Percentiles rank a stretch among this genome's conserved stretches.
These are phyloP conservation scores for Puccinia coronata DNA, from an alignment of 1,284 basidiomycete genomes.

Conservation along the genomic window DNA sequence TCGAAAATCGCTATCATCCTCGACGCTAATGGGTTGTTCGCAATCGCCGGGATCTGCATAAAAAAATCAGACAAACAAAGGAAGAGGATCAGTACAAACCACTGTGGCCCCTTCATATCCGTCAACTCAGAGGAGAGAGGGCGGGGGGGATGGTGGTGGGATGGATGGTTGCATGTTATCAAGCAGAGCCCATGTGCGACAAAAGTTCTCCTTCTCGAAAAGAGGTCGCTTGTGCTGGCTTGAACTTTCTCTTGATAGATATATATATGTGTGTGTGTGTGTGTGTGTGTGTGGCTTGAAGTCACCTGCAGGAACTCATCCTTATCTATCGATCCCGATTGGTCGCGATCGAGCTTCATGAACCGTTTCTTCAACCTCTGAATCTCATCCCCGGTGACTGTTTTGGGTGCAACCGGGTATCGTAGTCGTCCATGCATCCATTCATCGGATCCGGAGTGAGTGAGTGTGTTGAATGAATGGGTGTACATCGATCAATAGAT, in stretches of 20 bases:
- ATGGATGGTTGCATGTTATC: too few relatives aligned
- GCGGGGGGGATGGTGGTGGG: too few relatives aligned
- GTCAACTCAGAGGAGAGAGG: too few relatives aligned
- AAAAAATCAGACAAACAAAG: neutral
- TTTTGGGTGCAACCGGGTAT: conserved; percentile 16
- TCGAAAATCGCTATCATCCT: conserved; percentile 99
- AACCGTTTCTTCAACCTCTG: conserved; percentile 96
- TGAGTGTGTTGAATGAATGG: too few relatives aligned
- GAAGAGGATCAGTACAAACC: neutral
- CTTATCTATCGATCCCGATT: conserved; percentile 94
- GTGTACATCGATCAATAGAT: too few relatives aligned
- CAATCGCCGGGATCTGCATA: conserved; percentile 82
- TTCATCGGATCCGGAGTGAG: too few relatives aligned
- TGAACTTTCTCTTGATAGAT: too few relatives aligned
- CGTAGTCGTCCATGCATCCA: too few relatives aligned
- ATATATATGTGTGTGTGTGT: neutral
- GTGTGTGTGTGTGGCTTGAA: neutral
- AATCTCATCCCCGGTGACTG: conserved; percentile 86
- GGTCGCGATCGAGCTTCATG: conserved; percentile 99
- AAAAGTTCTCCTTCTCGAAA: too few relatives aligned
- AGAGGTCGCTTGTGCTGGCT: too few relatives aligned
- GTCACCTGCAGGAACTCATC: conserved; percentile 86
- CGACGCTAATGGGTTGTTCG: conserved; percentile 92
- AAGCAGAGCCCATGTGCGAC: too few relatives aligned
- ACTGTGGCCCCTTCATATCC: too few relatives aligned